Conservation (phyloP, 352 stramenopile genomes). For the Saprolegnia diclina region DNA sequence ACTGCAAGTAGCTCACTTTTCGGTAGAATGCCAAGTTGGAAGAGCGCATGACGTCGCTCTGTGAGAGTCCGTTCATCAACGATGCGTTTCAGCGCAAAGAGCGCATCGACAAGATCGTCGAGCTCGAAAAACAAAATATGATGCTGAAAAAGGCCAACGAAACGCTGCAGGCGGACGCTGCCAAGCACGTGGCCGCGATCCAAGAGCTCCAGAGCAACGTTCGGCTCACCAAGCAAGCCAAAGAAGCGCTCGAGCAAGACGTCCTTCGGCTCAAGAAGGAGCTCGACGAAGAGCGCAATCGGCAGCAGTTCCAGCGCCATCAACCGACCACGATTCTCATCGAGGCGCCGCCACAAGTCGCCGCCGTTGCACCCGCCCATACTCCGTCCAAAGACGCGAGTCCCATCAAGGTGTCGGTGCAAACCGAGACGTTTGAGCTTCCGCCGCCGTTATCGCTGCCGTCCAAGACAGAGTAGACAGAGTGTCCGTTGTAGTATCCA, state of each 20-base stretch:
- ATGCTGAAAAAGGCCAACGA: conserved; percentile 69
- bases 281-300: conserved; percentile 64
- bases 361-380: not conserved
- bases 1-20: too few species aligned
- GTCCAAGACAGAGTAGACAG: not conserved
- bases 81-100: conserved; percentile 86
- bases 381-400: not conserved
- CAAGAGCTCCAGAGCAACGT: conserved; percentile 76
- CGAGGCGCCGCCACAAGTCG: conserved; percentile 31
- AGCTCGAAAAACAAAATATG: conserved; percentile 76
- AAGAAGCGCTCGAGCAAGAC: conserved; percentile 62
- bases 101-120: conserved; percentile 76
- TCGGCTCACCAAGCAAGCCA: conserved; percentile 74
- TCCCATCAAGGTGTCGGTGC: not conserved
- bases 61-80: conserved; percentile 91
- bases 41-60: conserved; percentile 85
- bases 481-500: not conserved
- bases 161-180: conserved; percentile 63
- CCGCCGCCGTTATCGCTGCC: not conserved
- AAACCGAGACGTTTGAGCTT: not conserved
- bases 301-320: conserved; percentile 19
- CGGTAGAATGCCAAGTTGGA: conserved; percentile 83
- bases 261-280: conserved; percentile 50
- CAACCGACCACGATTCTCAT: conserved; percentile 30
- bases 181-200: conserved; percentile 75